Conservation (phyloP, 1,284 basidiomycete species). For the Melampsora americana region DNA sequence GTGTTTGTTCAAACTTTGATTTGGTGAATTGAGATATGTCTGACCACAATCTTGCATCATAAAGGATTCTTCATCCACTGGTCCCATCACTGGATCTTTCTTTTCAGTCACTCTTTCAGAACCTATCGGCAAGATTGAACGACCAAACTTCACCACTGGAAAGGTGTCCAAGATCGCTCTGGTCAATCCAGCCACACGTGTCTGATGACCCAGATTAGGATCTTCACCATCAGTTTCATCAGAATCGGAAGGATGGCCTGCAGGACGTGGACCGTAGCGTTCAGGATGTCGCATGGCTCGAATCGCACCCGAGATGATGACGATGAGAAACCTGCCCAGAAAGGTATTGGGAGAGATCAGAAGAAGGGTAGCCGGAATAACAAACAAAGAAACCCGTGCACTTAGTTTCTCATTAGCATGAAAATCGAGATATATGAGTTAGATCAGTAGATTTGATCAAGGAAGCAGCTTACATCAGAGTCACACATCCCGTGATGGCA, state of each 20-base stretch:
- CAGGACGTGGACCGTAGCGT: conserved; percentile 71
- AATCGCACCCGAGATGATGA: conserved; percentile 58
- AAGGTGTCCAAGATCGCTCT: conserved; percentile 90
- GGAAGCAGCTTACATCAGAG: conserved; percentile 75
- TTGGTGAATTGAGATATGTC: neutral
- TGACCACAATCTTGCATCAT: conserved; percentile 14
- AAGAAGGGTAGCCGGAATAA: neutral
- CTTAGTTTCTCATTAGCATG: conserved; percentile 15
- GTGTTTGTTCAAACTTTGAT: neutral
- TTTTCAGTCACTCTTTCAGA: conserved; percentile 5
- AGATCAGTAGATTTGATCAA: conserved; percentile 64
- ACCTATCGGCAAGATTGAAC: conserved; percentile 43
- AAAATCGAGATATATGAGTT: neutral
- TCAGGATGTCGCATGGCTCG: conserved; percentile 82
- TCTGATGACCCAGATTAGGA: conserved; percentile 59
- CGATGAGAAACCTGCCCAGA: conserved; percentile 54
- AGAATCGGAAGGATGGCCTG: conserved; percentile 35
- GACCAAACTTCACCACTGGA: conserved; percentile 79
- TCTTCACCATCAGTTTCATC: conserved; percentile 51
- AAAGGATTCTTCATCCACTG: conserved; percentile 34
- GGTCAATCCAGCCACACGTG: conserved; percentile 72
- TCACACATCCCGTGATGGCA: conserved; percentile 61
- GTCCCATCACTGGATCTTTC: conserved; percentile 11
- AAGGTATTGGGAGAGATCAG: conserved; percentile 22
- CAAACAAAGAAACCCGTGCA: conserved; percentile 22